Conservation (phyloP, 306 rosid genomes). For the Lagenaria siceraria region DNA sequence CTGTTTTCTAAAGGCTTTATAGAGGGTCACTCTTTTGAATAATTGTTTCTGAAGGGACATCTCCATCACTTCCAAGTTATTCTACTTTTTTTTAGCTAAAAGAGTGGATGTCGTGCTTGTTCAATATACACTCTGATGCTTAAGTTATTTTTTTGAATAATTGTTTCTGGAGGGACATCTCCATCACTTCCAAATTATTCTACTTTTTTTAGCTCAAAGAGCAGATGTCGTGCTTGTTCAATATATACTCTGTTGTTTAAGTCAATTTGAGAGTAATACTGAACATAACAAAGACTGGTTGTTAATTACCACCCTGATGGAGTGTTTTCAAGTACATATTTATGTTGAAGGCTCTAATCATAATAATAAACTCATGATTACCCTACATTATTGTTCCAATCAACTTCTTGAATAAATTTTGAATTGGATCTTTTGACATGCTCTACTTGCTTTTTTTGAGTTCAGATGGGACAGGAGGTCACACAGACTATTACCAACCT, state of each 20-base stretch:
- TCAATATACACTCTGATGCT: too few species aligned
- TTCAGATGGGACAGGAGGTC: neutral
- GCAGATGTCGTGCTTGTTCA: neutral
- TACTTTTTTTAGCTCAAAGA: neutral
- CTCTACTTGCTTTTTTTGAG: neutral
- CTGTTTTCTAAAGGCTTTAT: neutral
- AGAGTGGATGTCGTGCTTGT: neutral
- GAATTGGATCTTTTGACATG: neutral
- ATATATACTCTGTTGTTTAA: too few species aligned
- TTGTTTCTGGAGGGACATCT: neutral
- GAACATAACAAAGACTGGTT: too few species aligned
- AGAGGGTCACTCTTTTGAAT: neutral
- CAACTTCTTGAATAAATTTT: too few species aligned
- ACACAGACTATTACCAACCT: neutral
- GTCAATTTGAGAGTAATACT: neutral
- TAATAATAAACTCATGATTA: too few species aligned
- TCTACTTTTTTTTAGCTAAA: neutral
- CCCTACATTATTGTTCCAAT: neutral
- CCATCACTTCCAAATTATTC: neutral
- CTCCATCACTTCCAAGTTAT: neutral
- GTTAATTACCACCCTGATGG: neutral
- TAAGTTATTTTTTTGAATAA: neutral
- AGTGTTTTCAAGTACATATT: neutral
- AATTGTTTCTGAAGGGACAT: neutral
- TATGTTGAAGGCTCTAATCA: neutral